Percentiles rank a stretch among this genome's conserved stretches.
These are phyloP conservation scores for Amborella trichopoda DNA, from an alignment of 164 flowering plant species.

Conservation along the genomic window DNA sequence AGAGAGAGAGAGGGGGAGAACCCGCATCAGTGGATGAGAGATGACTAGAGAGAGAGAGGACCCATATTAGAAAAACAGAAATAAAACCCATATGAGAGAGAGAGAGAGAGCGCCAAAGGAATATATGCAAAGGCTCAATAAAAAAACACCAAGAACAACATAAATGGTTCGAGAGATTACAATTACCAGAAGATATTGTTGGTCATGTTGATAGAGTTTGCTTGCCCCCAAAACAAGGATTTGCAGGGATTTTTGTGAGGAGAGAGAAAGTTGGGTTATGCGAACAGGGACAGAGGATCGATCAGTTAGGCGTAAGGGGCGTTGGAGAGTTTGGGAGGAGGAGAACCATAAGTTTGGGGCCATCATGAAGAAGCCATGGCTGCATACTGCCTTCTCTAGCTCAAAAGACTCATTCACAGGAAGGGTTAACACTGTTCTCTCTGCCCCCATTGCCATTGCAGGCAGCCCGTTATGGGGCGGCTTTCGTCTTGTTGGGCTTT, in stretches of 20 bases:
- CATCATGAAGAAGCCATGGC: constrained; percentile 42
- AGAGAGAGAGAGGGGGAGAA: too few relatives aligned
- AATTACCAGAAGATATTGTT: background rate
- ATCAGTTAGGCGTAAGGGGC: constrained; percentile 28
- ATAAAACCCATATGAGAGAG: too few relatives aligned
- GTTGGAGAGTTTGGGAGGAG: constrained; percentile 17
- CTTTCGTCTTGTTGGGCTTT: too few relatives aligned
- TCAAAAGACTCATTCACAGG: constrained; percentile 8
- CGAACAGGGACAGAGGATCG: constrained; percentile 15
- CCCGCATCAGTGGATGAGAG: too few relatives aligned
- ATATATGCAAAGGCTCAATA: too few relatives aligned
- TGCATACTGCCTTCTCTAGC: constrained; percentile 30
- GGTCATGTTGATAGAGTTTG: background rate
- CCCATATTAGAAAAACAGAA: too few relatives aligned
- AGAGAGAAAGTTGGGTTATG: constrained; percentile 15
- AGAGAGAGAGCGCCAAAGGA: too few relatives aligned
- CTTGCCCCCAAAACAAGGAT: background rate
- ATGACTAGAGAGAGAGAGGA: too few relatives aligned
- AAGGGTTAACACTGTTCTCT: constrained; percentile 1
- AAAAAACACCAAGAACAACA: too few relatives aligned
- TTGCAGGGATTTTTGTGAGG: background rate
- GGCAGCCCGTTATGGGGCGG: too few relatives aligned
- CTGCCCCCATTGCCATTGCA: too few relatives aligned
- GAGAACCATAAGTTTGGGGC: constrained; percentile 39
- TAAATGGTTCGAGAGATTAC: too few relatives aligned